These are phyloP conservation scores for Hypholoma fasciculare DNA, from an alignment of 768 basidiomycete genomes.

Conservation along the genomic window DNA sequence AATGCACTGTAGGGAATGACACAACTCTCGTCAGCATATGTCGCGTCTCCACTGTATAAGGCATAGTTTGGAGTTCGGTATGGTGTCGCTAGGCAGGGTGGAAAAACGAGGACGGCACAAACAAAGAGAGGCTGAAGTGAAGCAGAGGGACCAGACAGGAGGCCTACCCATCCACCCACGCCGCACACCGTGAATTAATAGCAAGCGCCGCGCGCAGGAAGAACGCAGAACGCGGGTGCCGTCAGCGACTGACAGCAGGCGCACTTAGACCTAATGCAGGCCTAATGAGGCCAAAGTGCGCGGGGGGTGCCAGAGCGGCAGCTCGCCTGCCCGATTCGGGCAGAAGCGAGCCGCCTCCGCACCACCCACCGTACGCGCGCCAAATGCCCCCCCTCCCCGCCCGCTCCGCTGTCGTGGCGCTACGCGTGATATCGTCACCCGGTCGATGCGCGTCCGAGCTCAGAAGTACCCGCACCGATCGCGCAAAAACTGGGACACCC, in stretches of 20 bases:
- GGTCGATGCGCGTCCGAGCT: too few species aligned
- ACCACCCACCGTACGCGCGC: neutral
- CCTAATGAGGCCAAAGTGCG: neutral
- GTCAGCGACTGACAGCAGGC: neutral
- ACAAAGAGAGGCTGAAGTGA: too few species aligned
- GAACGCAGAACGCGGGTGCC: neutral
- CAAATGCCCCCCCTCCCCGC: neutral
- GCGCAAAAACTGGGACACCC: too few species aligned
- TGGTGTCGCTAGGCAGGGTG: too few species aligned
- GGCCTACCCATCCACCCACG: too few species aligned
- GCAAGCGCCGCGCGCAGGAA: neutral
- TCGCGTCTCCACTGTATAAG: neutral
- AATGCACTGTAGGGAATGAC: constrained; percentile 20
- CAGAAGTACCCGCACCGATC: too few species aligned
- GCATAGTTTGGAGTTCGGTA: neutral
- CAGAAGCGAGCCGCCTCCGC: neutral
- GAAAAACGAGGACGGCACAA: too few species aligned
- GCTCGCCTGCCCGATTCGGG: neutral
- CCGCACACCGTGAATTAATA: neutral
- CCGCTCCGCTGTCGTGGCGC: neutral
- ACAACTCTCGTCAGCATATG: constrained; percentile 16
- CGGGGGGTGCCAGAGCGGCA: neutral
- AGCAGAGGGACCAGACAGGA: neutral
- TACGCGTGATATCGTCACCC: too few species aligned
- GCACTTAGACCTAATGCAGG: neutral